Conservation (phyloP, 495 filamentous ascomycete genomes). For the Aspergillus baeticus region DNA sequence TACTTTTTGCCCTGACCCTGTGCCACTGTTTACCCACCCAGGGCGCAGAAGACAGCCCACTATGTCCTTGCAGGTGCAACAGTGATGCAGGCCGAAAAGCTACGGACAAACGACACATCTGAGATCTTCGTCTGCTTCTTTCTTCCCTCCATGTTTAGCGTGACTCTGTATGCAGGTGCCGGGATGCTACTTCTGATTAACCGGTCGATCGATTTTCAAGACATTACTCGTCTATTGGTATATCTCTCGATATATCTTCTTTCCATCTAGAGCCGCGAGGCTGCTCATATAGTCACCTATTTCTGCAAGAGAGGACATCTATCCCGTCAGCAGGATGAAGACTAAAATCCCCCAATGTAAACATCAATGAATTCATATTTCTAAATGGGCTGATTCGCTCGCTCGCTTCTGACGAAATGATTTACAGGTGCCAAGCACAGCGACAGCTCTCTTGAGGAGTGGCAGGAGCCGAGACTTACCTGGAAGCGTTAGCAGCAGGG, state of each 20-base stretch:
- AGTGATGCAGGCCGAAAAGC: neutral
- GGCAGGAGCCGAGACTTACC: too few relatives aligned
- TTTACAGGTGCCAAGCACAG: neutral
- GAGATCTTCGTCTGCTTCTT: neutral
- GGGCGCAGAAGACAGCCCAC: neutral
- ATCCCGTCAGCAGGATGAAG: too few relatives aligned
- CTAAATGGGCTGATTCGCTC: neutral
- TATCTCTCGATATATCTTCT: too few relatives aligned
- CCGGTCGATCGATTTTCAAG: neutral
- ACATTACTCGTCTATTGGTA: too few relatives aligned
- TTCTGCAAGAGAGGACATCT: too few relatives aligned
- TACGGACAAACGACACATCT: slow-evolving; percentile 4
- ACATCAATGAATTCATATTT: neutral
- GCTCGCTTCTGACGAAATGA: slow-evolving; percentile 1
- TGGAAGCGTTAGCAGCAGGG: too few relatives aligned
- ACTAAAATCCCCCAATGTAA: too few relatives aligned
- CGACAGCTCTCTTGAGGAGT: too few relatives aligned
- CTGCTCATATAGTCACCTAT: too few relatives aligned
- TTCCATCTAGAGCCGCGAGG: too few relatives aligned
- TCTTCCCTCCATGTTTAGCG: neutral
- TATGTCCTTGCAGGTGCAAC: neutral
- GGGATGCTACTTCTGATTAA: neutral
- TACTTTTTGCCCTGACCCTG: neutral
- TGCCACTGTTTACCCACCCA: neutral
- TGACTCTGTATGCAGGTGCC: neutral